A percentile compares a stretch with the other conserved stretches of the same genome.
Conservation (phyloP, 1,139 yeast genomes). For the Diutina mesorugosa region DNA sequence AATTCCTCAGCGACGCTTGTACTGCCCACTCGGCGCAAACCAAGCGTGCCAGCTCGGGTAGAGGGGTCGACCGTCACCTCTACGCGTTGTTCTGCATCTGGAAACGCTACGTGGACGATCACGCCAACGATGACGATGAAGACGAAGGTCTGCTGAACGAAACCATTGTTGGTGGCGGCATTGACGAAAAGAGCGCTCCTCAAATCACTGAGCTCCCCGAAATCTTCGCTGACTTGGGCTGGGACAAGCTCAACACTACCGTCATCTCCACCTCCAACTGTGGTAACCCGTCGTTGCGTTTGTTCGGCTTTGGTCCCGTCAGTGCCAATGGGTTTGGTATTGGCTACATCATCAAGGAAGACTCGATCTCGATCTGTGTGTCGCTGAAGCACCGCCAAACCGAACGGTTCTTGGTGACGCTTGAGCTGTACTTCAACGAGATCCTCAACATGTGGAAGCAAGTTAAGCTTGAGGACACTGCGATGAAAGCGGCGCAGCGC, state of each 20-base stretch:
- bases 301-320: conserved; percentile 90
- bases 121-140: conserved; percentile 9
- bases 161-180: conserved; percentile 9
- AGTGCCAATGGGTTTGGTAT: conserved; percentile 85
- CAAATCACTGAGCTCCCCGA: conserved; percentile 7
- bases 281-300: conserved; percentile 78
- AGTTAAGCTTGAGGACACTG: conserved; percentile 10
- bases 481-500: not conserved
- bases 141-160: conserved; percentile 7
- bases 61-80: conserved; percentile 84
- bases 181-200: conserved; percentile 4
- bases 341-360: conserved; percentile 80
- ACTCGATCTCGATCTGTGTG: conserved; percentile 75
- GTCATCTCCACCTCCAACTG: conserved; percentile 30
- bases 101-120: conserved; percentile 52
- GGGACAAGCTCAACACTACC: conserved; percentile 46
- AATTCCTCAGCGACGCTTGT: conserved; percentile 57
- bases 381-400: conserved; percentile 90
- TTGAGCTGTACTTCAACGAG: conserved; percentile 56
- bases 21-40: conserved; percentile 56
- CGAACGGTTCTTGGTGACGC: conserved; percentile 61
- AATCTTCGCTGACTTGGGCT: conserved; percentile 62
- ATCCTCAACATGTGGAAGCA: conserved; percentile 43
- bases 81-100: conserved; percentile 83
- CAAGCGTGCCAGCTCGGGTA: conserved; percentile 55